Percentiles rank a stretch among this genome's conserved stretches.
Conservation (phyloP, 148 eudicot species). For the Linanthus parryae region DNA sequence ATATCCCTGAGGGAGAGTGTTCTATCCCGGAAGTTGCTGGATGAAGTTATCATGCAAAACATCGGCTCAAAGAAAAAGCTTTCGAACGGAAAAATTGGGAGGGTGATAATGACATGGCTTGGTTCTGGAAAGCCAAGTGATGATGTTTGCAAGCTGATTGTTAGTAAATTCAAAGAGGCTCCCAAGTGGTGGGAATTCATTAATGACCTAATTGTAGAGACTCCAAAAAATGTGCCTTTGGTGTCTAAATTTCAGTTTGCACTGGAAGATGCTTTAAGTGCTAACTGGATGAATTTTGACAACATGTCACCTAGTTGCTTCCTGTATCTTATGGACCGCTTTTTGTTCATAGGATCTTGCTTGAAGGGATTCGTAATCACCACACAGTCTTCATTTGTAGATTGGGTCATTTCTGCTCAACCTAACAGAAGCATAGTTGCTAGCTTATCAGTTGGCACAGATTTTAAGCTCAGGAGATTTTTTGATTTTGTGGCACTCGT, state of each 20-base stretch:
- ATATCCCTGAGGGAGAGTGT: conserved; percentile 27
- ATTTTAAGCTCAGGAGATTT: neutral
- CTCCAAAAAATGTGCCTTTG: neutral
- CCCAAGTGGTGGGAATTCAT: neutral
- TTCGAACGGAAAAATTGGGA: neutral
- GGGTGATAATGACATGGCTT: neutral
- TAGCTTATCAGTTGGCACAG: too few relatives aligned
- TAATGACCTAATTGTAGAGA: neutral
- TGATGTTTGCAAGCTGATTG: neutral
- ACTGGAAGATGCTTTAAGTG: neutral
- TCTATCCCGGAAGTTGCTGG: conserved; percentile 9
- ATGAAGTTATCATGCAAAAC: neutral
- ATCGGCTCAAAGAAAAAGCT: neutral
- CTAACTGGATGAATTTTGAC: neutral
- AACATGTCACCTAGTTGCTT: neutral
- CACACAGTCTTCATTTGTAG: neutral
- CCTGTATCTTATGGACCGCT: conserved; percentile 1
- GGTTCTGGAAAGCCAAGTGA: neutral
- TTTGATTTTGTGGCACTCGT: conserved; percentile 23
- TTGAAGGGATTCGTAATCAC: neutral
- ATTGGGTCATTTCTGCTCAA: neutral
- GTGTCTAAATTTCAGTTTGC: neutral
- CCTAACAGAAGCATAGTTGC: neutral
- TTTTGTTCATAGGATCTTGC: conserved; percentile 4
- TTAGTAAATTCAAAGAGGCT: neutral